phyloP scores from a whole-genome alignment of 2,329 filamentous ascomycete genomes.

The Mariannaea sp. region DNA sequence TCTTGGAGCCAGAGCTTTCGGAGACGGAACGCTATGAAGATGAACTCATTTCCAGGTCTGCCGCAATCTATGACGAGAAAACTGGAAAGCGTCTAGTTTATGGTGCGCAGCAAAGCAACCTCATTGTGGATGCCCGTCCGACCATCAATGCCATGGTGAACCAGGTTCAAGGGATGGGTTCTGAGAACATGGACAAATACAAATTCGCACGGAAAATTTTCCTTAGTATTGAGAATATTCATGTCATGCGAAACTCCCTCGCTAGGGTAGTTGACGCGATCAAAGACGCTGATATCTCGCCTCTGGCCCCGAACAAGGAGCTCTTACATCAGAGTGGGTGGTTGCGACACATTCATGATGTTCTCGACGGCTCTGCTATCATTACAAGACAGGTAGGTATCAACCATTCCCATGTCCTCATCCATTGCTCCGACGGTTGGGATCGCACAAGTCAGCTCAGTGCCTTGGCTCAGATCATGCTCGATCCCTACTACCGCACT shows the following conservation, averaged over 20 bases:
- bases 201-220: conserved; percentile 89
- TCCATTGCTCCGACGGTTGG: conserved; percentile 99
- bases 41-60: conserved; percentile 58
- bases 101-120: conserved; percentile 88
- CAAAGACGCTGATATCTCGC: conserved; percentile 88
- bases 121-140: conserved; percentile 94
- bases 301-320: conserved; percentile 80
- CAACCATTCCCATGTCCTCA: conserved; percentile 90
- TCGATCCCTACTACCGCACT: conserved; percentile 95
- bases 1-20: conserved; percentile 55
- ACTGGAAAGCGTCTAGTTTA: conserved; percentile 72
- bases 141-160: conserved; percentile 94
- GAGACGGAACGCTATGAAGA: conserved; percentile 72
- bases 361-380: conserved; percentile 82
- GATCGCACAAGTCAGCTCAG: conserved; percentile 95
- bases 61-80: conserved; percentile 58
- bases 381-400: conserved; percentile 89
- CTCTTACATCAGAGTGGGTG: conserved; percentile 82
- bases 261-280: conserved; percentile 86
- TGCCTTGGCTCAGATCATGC: conserved; percentile 86
- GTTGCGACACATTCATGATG: conserved; percentile 84
- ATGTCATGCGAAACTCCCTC: conserved; percentile 93
- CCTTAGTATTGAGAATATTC: conserved; percentile 96
- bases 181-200: conserved; percentile 98
- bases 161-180: conserved; percentile 89